Base-by-base conservation (phyloP, 2,329 filamentous ascomycete species). In the Ophiostoma sp. region DNA sequence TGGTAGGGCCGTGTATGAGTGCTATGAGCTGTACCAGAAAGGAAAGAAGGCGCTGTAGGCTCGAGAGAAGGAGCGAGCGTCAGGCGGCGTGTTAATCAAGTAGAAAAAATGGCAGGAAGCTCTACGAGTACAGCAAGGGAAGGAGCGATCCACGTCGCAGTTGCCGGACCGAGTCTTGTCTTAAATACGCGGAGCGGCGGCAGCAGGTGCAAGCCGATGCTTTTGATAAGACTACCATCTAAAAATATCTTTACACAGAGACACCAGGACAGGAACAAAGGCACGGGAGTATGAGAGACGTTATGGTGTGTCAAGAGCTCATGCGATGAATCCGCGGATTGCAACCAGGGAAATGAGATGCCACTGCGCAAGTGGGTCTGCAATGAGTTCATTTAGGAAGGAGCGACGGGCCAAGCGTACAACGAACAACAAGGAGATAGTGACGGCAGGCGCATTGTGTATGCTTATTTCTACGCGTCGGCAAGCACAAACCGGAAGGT, bases 251-350 rank as follows among this genome's bases (percentile, higher is more conserved):
- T 18, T 55, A 18, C 16, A 2, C 16, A 52, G 16, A 52, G 4
- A 18, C 27, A 27, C 27, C 27, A 27, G 27, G 27, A 27, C 27
- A 27, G 27, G 27, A 27, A 27, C 27, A 27, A 27, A 27, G 27
- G 5, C 9, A 52, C 47, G 47, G 16, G 6, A 52, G 16, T 52
- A 52, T 7, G 47, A 16, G 14, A n/a, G 18, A 5, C 12, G 18
- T 52, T 47, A 47, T 14, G 9, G 2, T 47, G 45, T 47, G 49
- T 55, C 49, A 55, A 27, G 49, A 55, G 49, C n/a, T 55, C 49
- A 55, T 55, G 49, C 18, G 18, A n/a, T 27, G n/a, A 55, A 55
- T 55, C 49, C 49, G 49, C 49, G 49, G 49, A 27, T 55, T 27
- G 45, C 14, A 16, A 47, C 5, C 3, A 47, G 45, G 45, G 45